Evolutionary conservation across 352 stramenopile genomes (phyloP), one percentile per base, ranked within the genome.

Genomic region (Pythium vanterpoolii): DNA sequence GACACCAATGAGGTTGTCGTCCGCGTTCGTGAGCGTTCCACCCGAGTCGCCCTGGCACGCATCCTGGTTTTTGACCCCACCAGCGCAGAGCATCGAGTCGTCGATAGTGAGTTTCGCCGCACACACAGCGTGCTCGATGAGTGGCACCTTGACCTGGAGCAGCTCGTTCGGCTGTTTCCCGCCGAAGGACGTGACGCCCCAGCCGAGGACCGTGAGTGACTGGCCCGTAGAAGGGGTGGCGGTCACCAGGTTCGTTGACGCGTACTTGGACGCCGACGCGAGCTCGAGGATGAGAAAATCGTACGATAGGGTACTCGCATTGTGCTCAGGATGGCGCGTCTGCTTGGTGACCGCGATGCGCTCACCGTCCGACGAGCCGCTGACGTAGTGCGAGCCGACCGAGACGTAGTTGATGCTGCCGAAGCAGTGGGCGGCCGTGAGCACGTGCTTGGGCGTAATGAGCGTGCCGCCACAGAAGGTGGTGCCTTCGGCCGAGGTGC

Each of bases 11-110:
- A 83, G 56, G 1, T 72, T 50, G 19, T 84, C 76, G 4, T 64
- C 55, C 31, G 36, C 48, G 26, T 75, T 57, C 21, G 76, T 79
- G 18, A 78, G 65, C 8, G 79, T 75, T 16, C 77, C 73, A 4
- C 79, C 79, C 6, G 71, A 84, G 75, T 87, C 77, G 30, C 74
- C 76, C 59, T 87, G 67, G 60, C 79, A 89, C 43, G 70, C 79
- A 28, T 84, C 69, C 33, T 76, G 44, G 61, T 64, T 69, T 6
- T 31, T 9, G 18, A 74, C 46, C 0, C 79, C 77, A 11, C 61
- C 77, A 16, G 79, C 71, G 34, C 79, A 89, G 19, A 86, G 19
- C 79, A 89, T 89, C 2, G 76, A 55, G 55, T 23, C 33, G n/a
- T 54, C 44, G 45, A 55, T 38, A 33, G 24, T 55, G 16, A 62